Percentiles rank a stretch among this genome's conserved stretches.
These are phyloP conservation scores for Termitomyces sp. DNA, from an alignment of 1,284 basidiomycete species.

Conservation along the genomic window DNA sequence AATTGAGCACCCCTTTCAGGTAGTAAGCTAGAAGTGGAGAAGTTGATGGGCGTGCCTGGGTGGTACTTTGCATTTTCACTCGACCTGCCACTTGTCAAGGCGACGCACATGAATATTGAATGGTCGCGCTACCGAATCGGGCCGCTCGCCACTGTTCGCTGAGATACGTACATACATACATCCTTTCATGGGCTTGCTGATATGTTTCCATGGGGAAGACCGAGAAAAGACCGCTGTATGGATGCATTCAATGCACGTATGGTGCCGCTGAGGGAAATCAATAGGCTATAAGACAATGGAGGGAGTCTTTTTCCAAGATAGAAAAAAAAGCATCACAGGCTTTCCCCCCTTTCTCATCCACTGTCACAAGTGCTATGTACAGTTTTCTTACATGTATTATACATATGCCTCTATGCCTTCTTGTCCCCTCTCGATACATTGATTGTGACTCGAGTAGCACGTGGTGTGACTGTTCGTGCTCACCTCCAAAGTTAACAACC, in stretches of 20 bases:
- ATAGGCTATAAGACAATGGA: neutral
- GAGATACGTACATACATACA: neutral
- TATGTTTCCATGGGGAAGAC: neutral
- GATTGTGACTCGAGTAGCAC: neutral
- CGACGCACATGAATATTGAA: neutral
- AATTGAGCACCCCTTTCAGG: neutral
- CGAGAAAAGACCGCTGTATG: neutral
- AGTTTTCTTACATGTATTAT: too few relatives aligned
- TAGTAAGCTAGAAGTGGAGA: neutral
- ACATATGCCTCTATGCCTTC: too few relatives aligned
- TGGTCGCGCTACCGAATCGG: neutral
- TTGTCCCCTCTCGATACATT: neutral
- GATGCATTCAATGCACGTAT: neutral
- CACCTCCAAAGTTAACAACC: too few relatives aligned
- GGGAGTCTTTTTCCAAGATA: neutral
- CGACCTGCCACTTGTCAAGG: neutral
- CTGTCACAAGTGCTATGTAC: too few relatives aligned
- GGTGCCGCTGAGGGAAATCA: neutral
- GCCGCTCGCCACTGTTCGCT: neutral
- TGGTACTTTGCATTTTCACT: neutral
- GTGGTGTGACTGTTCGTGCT: conserved; percentile 11
- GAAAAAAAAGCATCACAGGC: neutral
- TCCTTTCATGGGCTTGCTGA: too few relatives aligned
- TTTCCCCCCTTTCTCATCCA: too few relatives aligned
- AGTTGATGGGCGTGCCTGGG: neutral